Evolutionary conservation across 441 rosid genomes (phyloP).

Genomic region (Macaranga tanarius): DNA sequence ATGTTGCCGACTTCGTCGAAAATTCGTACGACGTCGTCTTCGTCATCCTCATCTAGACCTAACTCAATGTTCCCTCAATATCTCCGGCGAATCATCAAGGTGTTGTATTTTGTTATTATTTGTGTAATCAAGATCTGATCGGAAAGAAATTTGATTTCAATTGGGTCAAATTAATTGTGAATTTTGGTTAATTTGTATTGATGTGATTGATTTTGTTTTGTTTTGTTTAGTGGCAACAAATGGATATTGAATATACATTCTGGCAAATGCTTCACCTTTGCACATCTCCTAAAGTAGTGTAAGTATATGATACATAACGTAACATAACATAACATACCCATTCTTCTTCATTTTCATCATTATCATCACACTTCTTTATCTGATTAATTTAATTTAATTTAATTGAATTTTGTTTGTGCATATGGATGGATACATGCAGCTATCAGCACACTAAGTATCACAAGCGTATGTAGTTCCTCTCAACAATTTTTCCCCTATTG

Average conservation of each 20-base stretch:
- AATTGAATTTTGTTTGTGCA: slow-evolving; percentile 45
- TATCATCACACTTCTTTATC: neutral
- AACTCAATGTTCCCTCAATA: slow-evolving; percentile 66
- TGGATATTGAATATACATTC: slow-evolving; percentile 97
- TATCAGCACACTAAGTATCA: slow-evolving; percentile 96
- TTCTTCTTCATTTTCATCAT: neutral
- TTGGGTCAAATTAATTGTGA: neutral
- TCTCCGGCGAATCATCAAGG: slow-evolving; percentile 95
- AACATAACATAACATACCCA: too few species aligned
- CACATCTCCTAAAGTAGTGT: slow-evolving; percentile 98
- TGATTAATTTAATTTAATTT: neutral
- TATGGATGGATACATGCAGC: slow-evolving; percentile 60
- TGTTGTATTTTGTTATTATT: slow-evolving; percentile 33
- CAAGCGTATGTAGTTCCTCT: slow-evolving; percentile 62
- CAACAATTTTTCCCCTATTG: too few species aligned
- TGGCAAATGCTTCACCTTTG: slow-evolving; percentile 99
- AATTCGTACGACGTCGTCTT: slow-evolving; percentile 74
- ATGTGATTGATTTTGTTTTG: slow-evolving; percentile 26
- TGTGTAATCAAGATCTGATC: slow-evolving; percentile 19
- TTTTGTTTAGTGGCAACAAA: slow-evolving; percentile 85
- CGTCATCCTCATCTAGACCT: slow-evolving; percentile 55
- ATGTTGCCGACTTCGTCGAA: slow-evolving; percentile 87
- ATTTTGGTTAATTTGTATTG: neutral
- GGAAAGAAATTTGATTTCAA: too few species aligned
- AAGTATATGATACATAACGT: slow-evolving; percentile 35